phyloP scores from a whole-genome alignment of 352 stramenopile species.

The Pythium chondricola region DNA sequence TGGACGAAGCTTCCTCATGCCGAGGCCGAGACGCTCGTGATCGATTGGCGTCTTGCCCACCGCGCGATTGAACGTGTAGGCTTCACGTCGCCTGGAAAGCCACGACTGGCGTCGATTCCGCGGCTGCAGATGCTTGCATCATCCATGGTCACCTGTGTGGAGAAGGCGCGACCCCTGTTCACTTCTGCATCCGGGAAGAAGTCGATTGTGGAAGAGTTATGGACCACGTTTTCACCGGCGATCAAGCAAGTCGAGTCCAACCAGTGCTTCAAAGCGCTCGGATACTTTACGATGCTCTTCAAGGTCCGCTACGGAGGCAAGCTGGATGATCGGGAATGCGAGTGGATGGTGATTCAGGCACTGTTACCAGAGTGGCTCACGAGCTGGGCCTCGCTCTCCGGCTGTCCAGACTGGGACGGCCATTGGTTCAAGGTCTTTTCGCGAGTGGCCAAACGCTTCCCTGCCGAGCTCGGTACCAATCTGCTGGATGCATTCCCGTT shows the following conservation, averaged over 20 bases:
- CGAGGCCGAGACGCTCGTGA: constrained; percentile 17
- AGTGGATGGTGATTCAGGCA: constrained; percentile 7
- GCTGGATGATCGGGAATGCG: too few species aligned
- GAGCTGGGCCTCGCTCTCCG: constrained; percentile 46
- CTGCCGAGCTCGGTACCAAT: constrained; percentile 1
- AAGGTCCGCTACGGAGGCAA: constrained; percentile 4
- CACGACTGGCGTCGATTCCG: constrained; percentile 33
- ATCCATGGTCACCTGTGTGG: constrained; percentile 38
- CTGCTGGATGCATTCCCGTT: constrained; percentile 42
- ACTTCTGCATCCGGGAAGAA: constrained; percentile 14
- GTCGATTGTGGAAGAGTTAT: constrained; percentile 41
- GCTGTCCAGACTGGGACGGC: constrained; percentile 54
- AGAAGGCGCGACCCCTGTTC: constrained; percentile 49
- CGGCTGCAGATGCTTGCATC: constrained; percentile 31
- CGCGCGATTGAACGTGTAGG: constrained; percentile 42
- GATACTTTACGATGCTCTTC: constrained; percentile 56
- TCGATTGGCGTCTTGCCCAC: constrained; percentile 45
- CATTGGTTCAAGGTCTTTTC: constrained; percentile 73
- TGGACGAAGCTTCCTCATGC: constrained; percentile 19
- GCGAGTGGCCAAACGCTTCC: constrained; percentile 48
- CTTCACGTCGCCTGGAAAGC: constrained; percentile 29
- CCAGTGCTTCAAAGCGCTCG: constrained; percentile 51
- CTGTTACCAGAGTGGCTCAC: constrained; percentile 52
- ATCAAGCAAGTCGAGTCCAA: constrained; percentile 44
- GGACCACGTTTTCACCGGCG: constrained; percentile 30